A percentile compares a stretch with the other conserved stretches of the same genome.
phyloP scores from a whole-genome alignment of 2,329 filamentous ascomycete genomes.

The Trichoderma hamatum region DNA sequence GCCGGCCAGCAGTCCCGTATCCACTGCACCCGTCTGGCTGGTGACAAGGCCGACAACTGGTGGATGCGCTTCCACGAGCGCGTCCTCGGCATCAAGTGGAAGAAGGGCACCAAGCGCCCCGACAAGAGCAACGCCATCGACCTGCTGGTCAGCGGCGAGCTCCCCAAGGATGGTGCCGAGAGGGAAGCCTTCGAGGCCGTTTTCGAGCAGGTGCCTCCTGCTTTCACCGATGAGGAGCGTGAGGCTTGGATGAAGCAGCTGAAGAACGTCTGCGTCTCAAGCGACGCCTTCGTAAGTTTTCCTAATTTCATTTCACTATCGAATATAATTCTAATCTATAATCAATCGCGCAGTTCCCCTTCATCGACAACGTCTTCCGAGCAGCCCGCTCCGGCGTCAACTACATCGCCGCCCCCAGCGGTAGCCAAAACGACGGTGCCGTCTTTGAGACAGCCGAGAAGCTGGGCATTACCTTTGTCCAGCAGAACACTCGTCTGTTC shows the following conservation, averaged over 20 bases:
- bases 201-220: conserved; percentile 84
- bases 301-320: neutral
- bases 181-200: conserved; percentile 82
- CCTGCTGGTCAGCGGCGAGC: conserved; percentile 85
- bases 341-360: conserved; percentile 72
- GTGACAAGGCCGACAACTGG: conserved; percentile 99
- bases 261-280: conserved; percentile 80
- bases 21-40: conserved; percentile 95
- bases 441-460: conserved; percentile 91
- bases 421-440: conserved; percentile 81
- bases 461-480: conserved; percentile 89
- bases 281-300: conserved; percentile 85
- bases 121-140: conserved; percentile 99
- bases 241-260: conserved; percentile 84
- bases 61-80: conserved; percentile 98
- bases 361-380: conserved; percentile 96
- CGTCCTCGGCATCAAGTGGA: conserved; percentile 88
- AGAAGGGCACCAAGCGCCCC: conserved; percentile 93
- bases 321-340: neutral
- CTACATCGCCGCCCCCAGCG: conserved; percentile 91
- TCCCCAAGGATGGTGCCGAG: conserved; percentile 82
- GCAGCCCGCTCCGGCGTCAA: conserved; percentile 86
- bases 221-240: conserved; percentile 84
- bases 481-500: conserved; percentile 93
- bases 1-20: conserved; percentile 97